Evolutionary conservation across 257 asterid genomes (phyloP).

Genomic region (Schizonepeta tenuifolia): DNA sequence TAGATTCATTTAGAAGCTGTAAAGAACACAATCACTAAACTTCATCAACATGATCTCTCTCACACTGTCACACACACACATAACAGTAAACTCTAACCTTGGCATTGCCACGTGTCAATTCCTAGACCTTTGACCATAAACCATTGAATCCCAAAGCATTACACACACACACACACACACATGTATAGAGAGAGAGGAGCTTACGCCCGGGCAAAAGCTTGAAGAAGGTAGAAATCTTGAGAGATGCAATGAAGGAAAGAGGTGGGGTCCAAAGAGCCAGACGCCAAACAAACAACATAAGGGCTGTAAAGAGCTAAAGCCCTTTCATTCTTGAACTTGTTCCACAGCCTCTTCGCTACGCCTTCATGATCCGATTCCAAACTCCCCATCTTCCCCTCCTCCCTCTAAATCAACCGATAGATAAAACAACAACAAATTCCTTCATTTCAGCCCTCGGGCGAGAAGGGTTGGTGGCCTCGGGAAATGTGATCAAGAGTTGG

Average conservation of each 20-base stretch:
- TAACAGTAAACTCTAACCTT: not conserved
- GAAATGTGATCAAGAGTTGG: constrained; percentile 37
- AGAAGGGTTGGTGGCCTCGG: constrained; percentile 41
- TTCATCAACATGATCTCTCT: not conserved
- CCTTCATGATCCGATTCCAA: constrained; percentile 45
- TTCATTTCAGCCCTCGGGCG: not conserved
- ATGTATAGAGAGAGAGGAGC: constrained; percentile 3
- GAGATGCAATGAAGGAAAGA: constrained; percentile 58
- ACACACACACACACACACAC: not conserved
- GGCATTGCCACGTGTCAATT: constrained; percentile 7
- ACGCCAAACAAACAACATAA: constrained; percentile 53
- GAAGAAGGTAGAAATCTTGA: constrained; percentile 67
- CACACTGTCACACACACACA: not conserved
- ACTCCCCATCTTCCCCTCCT: constrained; percentile 37
- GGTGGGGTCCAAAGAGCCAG: constrained; percentile 52
- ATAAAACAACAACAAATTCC: not conserved
- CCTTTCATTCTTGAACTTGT: constrained; percentile 55
- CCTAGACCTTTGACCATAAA: not conserved
- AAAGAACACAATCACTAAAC: constrained; percentile 3
- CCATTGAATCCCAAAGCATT: not conserved
- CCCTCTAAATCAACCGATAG: constrained; percentile 12
- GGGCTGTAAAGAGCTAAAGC: constrained; percentile 65
- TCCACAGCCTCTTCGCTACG: constrained; percentile 60
- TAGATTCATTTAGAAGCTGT: not conserved
- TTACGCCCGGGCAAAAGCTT: constrained; percentile 72